Base-by-base conservation (phyloP, 2,329 filamentous ascomycete genomes). In the Niveomyces coronatus region DNA sequence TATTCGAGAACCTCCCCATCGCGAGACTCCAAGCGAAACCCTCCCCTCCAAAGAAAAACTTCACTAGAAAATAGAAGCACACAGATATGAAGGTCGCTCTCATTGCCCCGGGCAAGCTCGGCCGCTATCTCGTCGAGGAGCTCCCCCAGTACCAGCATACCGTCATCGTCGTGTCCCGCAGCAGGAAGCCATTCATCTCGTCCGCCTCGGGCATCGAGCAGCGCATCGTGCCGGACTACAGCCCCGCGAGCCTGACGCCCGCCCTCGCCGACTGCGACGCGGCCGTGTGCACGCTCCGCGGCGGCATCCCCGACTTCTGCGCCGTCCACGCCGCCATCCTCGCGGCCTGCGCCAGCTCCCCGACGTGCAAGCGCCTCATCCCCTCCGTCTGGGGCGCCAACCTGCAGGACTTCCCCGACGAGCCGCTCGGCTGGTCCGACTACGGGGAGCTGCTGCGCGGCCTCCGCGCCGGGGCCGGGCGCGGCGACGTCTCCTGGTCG, bases 291-390 rank as follows among this genome's bases (percentile, higher is more conserved):
- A 41, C 39, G 10, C 17, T 41, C 16, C 13, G 32, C 13, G 33
- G 33, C 16, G 33, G 32, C 9, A 22, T 41, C 3, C 27, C 39
- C 2, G 14, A 24, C 20, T 41, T 37, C 24, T 15, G n/a, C 3
- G 22, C 19, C 29, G 31, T 41, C 15, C 39, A 41, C 24, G 14
- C n/a, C 4, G 39, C 34, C 28, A 11, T 41, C 18, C 35, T 41
- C 3, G 39, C 30, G 11, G 39, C 39, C 7, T 41, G 39, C 16
- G 19, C 20, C 27, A 11, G 22, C 17, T 41, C 39, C 4, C 34
- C 34, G 5, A 42, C 16, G 7, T 42, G 40, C 35, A 35, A 42
- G 35, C 39, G 39, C 34, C 29, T 41, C 16, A 39, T 42, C 8
- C 40, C 40, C 30, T 42, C 35, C 23, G 31, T n/a, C 8, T 42